A percentile compares a stretch with the other conserved stretches of the same genome.
phyloP scores from a whole-genome alignment of 345 rosid genomes.

The Lumnitzera racemosa region DNA sequence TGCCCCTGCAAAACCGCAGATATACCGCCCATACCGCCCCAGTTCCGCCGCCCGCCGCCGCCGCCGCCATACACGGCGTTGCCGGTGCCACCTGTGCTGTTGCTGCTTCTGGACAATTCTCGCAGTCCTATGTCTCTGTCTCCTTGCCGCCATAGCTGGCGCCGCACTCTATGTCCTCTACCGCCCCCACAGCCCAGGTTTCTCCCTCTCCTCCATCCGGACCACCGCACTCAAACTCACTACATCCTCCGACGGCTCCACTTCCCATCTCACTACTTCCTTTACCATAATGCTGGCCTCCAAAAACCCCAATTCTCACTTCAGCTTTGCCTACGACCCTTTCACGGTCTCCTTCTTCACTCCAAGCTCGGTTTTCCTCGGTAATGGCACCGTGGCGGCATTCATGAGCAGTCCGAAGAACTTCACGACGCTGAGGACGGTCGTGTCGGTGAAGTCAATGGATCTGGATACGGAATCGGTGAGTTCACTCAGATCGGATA shows the following conservation, averaged over 20 bases:
- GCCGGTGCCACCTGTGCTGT: conserved; percentile 60
- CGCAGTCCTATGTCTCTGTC: conserved; percentile 38
- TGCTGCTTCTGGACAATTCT: conserved; percentile 72
- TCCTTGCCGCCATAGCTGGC: conserved; percentile 50
- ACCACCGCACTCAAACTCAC: conserved; percentile 56
- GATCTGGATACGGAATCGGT: conserved; percentile 64
- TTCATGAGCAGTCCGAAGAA: conserved; percentile 40
- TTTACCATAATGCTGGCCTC: conserved; percentile 62
- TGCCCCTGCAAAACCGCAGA: conserved; percentile 25
- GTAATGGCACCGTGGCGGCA: conserved; percentile 53
- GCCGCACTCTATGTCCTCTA: conserved; percentile 57
- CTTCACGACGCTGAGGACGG: conserved; percentile 42
- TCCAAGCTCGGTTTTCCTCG: conserved; percentile 34
- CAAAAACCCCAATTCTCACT: conserved; percentile 60
- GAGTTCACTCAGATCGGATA: conserved; percentile 52
- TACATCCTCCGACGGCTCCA: conserved; percentile 42
- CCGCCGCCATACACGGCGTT: conserved; percentile 38
- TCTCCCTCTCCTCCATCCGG: conserved; percentile 58
- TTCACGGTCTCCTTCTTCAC: conserved; percentile 31
- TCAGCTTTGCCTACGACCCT: conserved; percentile 53
- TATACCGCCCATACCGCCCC: conserved; percentile 49
- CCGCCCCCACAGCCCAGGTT: conserved; percentile 57
- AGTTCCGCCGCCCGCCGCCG: conserved; percentile 51
- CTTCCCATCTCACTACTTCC: conserved; percentile 50
- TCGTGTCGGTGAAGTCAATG: conserved; percentile 34